Base-by-base conservation (phyloP, 148 eudicot species). In the Hydrangea macrophylla region DNA sequence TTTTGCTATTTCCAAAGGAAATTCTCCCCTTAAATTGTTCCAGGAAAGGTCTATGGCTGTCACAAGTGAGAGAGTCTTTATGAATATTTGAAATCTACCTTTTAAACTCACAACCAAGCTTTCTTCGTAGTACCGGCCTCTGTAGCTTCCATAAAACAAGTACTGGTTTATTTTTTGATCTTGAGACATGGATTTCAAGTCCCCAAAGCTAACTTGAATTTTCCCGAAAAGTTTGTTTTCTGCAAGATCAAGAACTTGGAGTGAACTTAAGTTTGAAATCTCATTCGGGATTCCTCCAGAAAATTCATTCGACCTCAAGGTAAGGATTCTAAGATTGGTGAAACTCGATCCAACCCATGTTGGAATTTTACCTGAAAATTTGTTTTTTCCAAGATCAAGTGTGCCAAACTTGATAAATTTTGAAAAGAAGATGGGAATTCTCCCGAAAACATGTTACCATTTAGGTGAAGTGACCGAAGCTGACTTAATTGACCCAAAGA, bases 11-110 rank as follows among this genome's bases (percentile, higher is more conserved):
- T 71, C 86, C 31, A 18, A 50, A 0, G 88, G 91, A 59, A 83
- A 61, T 9, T 65, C 76, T 7, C 84, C 88, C 5, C 22, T 57
- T 7, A 80, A 67, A 51, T 32, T 58, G 70, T 82, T 84, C 33
- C 75, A 42, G 1, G 90, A 86, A 13, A 86, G 67, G 65, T 86
- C 82, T 13, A 86, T 65, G 51, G 77, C 65, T 36, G 82, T 86
- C 45, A 81, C 50, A 5, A 81, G 85, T 3, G 76, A 58, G 3
- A 75, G 72, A 45, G 72, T 79, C 70, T 72, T 81, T 44, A 69
- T 70, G 60, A 73, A 78, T 44, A 68, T 68, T 42, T 72, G 78
- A 31, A 25, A 37, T 30, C 39, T 32, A 12, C 80, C 82, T 57
- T 76, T 74, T 30, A 72, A 4, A 10, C 75, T 74, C 62, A 83